Evolutionary conservation across 306 rosid genomes (phyloP).

Genomic region (Ceratonia siliqua): DNA sequence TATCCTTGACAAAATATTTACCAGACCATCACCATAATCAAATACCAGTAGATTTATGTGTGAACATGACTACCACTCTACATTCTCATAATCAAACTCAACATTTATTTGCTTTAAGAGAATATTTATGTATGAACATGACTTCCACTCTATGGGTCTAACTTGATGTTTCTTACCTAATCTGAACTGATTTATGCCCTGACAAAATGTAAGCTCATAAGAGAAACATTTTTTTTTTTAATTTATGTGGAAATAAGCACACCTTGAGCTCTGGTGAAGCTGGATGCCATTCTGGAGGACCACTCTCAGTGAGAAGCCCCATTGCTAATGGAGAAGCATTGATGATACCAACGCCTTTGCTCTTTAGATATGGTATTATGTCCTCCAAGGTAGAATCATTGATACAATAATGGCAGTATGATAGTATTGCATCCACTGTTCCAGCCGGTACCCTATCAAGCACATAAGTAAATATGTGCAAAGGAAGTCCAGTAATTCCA

Average conservation of each 20-base stretch:
- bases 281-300: constrained; percentile 97
- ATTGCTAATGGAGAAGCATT: constrained; percentile 89
- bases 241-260: background rate
- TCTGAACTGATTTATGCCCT: background rate
- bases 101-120: background rate
- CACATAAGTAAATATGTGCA: constrained; percentile 70
- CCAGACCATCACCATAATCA: background rate
- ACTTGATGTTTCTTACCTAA: background rate
- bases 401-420: constrained; percentile 79
- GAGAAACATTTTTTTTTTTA: background rate
- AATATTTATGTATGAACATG: background rate
- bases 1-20: constrained; percentile 12
- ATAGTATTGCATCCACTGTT: constrained; percentile 72
- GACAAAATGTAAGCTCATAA: background rate
- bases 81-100: background rate
- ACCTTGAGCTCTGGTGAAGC: constrained; percentile 89
- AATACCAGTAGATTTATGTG: constrained; percentile 14
- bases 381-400: constrained; percentile 84
- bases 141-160: background rate
- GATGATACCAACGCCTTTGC: constrained; percentile 83
- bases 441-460: constrained; percentile 86
- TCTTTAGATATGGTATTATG: constrained; percentile 75
- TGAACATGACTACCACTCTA: no score
- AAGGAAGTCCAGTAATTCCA: constrained; percentile 92
- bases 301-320: constrained; percentile 91